Evolutionary conservation across 2,329 filamentous ascomycete genomes (phyloP), one percentile per base, ranked within the genome.

Genomic region (Colletotrichum paranaense): DNA sequence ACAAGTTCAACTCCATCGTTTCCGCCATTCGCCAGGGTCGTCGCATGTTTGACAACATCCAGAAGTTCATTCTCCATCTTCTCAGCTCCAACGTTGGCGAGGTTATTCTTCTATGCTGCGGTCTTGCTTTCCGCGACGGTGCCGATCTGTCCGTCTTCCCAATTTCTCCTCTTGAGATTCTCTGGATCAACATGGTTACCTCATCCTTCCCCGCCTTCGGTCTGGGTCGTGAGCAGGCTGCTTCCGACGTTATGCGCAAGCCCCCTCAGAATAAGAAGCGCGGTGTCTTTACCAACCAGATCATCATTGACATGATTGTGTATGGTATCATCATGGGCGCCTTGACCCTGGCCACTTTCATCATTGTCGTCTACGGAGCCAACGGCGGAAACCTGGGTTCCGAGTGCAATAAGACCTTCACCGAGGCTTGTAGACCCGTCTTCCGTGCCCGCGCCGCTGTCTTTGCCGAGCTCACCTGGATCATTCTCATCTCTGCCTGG

Each of bases 1-100:
- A 97, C 84, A 95, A 96, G 83, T 97, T 97, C 83, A 94, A 95
- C 76, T 94, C 92, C 1, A 97, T 97, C 75, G 92, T 97, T 22
- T 90, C 93, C 46, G 94, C 94, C 5, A 94, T 97, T 75, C 92
- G 94, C 76, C 93, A 97, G 83, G 94, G 94, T 19, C 90, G 94
- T 16, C 89, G 94, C 77, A 95, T 96, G 87, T 96, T 95, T 80
- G 93, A 96, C 82, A 97, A 97, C 79, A 95, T 97, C 75, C 93
- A 97, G 79, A 96, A 96, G 78, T 97, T 97, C 78, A 92, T 97
- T 57, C 87, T 97, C 55, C 94, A 95, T 80, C 84, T 97, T 49
- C 88, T 97, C 42, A 91, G 92, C 1, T 92, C 94, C 80, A 97
- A 97, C 80, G 92, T 97, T 56, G 94, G 93, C 42, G 93, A 97